A percentile compares a stretch with the other conserved stretches of the same genome.
Conservation (phyloP, 2,329 filamentous ascomycete species). For the Beauveria sp. region DNA sequence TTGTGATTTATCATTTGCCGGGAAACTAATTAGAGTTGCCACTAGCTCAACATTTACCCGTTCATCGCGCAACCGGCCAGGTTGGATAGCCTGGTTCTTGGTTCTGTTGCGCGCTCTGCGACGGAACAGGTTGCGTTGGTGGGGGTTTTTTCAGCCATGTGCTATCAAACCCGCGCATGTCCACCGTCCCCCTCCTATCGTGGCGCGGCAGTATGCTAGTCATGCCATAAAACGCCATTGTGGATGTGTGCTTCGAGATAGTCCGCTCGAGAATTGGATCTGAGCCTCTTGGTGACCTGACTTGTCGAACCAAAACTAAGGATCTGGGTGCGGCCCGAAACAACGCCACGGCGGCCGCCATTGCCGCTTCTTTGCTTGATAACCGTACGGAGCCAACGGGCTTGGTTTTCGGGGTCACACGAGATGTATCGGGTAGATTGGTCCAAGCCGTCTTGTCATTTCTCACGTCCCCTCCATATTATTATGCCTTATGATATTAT, state of each 20-base stretch:
- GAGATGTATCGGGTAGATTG: background rate
- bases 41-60: background rate
- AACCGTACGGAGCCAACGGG: background rate
- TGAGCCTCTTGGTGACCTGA: background rate
- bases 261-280: background rate
- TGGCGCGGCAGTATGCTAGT: background rate
- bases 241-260: background rate
- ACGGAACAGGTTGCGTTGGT: background rate
- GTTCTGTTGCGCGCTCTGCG: background rate
- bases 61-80: background rate
- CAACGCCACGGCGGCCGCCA: background rate
- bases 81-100: background rate
- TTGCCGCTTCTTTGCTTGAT: background rate
- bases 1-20: background rate
- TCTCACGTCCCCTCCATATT: background rate
- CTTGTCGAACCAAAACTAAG: background rate
- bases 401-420: background rate
- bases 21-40: background rate
- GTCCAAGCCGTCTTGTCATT: background rate
- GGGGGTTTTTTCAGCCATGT: background rate
- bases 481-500: background rate
- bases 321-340: conserved; percentile 2
- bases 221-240: background rate
- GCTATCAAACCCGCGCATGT: too few relatives aligned
- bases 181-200: too few relatives aligned